phyloP scores from a whole-genome alignment of 371 early-diverging fungal genomes.

The Parasitella parasitica region DNA sequence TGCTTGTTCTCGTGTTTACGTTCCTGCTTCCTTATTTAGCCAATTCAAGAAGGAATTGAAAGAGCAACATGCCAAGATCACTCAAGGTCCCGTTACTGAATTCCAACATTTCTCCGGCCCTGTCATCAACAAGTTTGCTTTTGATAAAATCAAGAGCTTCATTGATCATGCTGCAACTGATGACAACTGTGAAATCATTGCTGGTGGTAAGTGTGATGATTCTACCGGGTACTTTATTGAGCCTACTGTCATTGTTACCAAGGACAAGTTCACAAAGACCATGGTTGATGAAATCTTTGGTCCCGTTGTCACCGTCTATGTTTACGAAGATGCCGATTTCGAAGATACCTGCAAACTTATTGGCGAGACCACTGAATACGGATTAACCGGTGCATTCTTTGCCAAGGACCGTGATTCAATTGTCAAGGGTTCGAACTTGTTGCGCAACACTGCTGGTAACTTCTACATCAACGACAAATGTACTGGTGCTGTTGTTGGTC shows the following conservation, averaged over 20 bases:
- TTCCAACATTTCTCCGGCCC: constrained; percentile 78
- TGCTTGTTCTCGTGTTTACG: constrained; percentile 89
- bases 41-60: constrained; percentile 73
- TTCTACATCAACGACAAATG: constrained; percentile 99
- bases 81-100: constrained; percentile 83
- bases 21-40: constrained; percentile 80
- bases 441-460: constrained; percentile 94
- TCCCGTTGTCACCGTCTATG: constrained; percentile 94
- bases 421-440: constrained; percentile 68
- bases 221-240: constrained; percentile 88
- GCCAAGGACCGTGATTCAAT: constrained; percentile 85
- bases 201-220: constrained; percentile 84
- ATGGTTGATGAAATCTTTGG: constrained; percentile 97
- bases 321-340: constrained; percentile 84
- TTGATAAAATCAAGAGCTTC: constrained; percentile 89
- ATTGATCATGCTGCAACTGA: constrained; percentile 76
- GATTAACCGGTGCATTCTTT: constrained; percentile 89
- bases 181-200: constrained; percentile 71
- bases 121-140: constrained; percentile 90
- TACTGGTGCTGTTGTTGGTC: constrained; percentile 97
- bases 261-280: constrained; percentile 82
- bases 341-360: constrained; percentile 74
- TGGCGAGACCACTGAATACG: constrained; percentile 83
- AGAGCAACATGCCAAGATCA: constrained; percentile 72
- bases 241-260: constrained; percentile 91